Evolutionary conservation across 768 basidiomycete species (phyloP), one percentile per base, ranked within the genome.

Genomic region (Lactifluus hygrophoroides): DNA sequence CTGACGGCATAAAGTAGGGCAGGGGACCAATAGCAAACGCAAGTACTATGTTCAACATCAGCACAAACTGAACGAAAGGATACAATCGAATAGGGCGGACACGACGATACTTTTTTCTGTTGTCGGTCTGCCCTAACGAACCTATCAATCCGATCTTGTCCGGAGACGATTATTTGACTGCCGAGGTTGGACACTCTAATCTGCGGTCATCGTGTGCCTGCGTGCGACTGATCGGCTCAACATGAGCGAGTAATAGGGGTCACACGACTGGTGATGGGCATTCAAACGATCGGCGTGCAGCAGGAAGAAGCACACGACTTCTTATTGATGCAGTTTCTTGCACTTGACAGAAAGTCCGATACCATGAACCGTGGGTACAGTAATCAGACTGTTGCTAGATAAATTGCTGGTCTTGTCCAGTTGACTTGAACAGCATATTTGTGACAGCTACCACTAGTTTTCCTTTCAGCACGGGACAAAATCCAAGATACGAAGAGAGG

Each of bases 211-310:
- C 50, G 35, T 44, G 44, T 46, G 45, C 28, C 21, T 25, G 32
- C 10, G 32, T 5, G 42, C 30, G 21, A 13, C 32, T 34, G 14
- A 28, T 45, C 11, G 43, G 54, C 27, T 19, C 49, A 44, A 19
- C n/a, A 9, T n/a, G n/a, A 38, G 35, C 17, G n/a, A 38, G 35
- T 17, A 56, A 46, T 32, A 40, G 44, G 58, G 49, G 48, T 55
- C 58, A 60, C 58, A 50, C 54, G 54, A 60, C 40, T 19, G 21
- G 35, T 40, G 19, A 43, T 17, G 40, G 32, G 53, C 53, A 16
- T 21, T 60, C 28, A 6, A 9, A 42, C 53, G 37, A 55, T 50
- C 48, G 47, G 52, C 45, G 46, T 28, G 28, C n/a, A 21, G 19
- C 38, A 47, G 47, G 34, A 30, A 28, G 51, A 48, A 54, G 32